A percentile compares a stretch with the other conserved stretches of the same genome.
Evolutionary conservation across 2,329 filamentous ascomycete genomes (phyloP).

Genomic region (Chaetoscypha palmicola): DNA sequence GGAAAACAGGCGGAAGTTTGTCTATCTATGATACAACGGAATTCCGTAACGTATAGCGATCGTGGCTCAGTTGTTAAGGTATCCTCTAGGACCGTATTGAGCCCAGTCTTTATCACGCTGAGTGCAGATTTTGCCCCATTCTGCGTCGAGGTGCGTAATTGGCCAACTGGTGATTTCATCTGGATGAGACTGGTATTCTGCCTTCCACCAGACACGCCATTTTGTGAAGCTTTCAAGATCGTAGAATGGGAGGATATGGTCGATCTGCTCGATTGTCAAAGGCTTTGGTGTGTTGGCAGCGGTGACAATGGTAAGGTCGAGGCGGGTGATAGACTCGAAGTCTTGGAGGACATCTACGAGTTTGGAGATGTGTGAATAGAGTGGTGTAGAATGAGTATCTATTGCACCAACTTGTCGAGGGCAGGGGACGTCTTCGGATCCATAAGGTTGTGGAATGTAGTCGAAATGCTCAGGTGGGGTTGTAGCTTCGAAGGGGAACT

Average conservation of each 20-base stretch:
- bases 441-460: neutral
- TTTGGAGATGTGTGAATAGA: neutral
- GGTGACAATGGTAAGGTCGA: neutral
- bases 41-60: too few species aligned
- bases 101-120: neutral
- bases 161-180: slow-evolving; percentile 9
- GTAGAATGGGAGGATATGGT: slow-evolving; percentile 24
- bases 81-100: too few species aligned
- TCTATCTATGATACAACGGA: too few species aligned
- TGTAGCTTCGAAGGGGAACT: neutral
- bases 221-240: slow-evolving; percentile 18
- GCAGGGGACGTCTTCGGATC: neutral
- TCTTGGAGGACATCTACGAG: neutral
- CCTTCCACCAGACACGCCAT: slow-evolving; percentile 20
- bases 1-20: too few species aligned
- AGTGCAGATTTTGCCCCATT: slow-evolving; percentile 6
- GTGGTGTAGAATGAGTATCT: neutral
- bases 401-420: neutral
- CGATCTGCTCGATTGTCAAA: slow-evolving; percentile 13
- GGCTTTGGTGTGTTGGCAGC: neutral
- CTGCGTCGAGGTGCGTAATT: slow-evolving; percentile 5
- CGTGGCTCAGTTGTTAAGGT: too few species aligned
- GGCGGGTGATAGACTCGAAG: neutral
- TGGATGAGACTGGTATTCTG: slow-evolving; percentile 11
- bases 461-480: neutral